Base-by-base conservation (phyloP, 2,329 filamentous ascomycete species). In the Aspergillus sp. region DNA sequence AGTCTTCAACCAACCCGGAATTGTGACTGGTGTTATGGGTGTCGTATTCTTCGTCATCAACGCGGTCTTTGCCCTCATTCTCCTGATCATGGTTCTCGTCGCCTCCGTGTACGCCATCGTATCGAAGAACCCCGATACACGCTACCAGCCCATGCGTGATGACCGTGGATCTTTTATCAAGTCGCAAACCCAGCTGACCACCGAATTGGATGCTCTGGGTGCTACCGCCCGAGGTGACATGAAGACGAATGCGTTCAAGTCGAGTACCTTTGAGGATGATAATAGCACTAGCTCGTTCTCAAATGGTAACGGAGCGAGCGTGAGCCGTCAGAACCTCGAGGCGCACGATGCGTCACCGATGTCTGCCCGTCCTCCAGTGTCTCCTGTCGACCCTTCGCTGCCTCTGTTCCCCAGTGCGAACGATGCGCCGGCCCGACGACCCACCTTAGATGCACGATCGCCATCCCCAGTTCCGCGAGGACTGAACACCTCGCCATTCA, bases 111-210 rank as follows among this genome's bases (percentile, higher is more conserved):
- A 94, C 66, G 90, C 91, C 51, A 87, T 97, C 71, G 86, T 92
- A 74, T 91, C 91, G 62, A 96, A 96, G 84, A 96, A 97, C 78
- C 94, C 94, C 22, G 94, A 98, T 73, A 91, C 90, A 47, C 89
- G 93, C 62, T 98, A 98, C 78, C 92, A 96, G 77, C 92, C 92
- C 69, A 97, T 98, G 93, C 90, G 90, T 56, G 94, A 98, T 71
- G 94, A 98, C 76, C 89, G 94, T 69, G 92, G 91, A 54, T 97
- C 93, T 10, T 97, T 98, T 80, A 96, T 97, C 87, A 97, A 97
- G 82, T 96, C 92, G 14, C 90, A 95, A 75, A 90, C 90, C 5
- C 89, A 94, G 71, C 81, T 96, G 56, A 85, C 89, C 4, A 96
- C 92, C 7, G 93, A 97, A 77, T 84, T 97, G 54, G 92, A 97